Percentiles rank a stretch among this genome's conserved stretches.
Conservation (phyloP, 768 basidiomycete genomes). For the Lentinula guzmanii region DNA sequence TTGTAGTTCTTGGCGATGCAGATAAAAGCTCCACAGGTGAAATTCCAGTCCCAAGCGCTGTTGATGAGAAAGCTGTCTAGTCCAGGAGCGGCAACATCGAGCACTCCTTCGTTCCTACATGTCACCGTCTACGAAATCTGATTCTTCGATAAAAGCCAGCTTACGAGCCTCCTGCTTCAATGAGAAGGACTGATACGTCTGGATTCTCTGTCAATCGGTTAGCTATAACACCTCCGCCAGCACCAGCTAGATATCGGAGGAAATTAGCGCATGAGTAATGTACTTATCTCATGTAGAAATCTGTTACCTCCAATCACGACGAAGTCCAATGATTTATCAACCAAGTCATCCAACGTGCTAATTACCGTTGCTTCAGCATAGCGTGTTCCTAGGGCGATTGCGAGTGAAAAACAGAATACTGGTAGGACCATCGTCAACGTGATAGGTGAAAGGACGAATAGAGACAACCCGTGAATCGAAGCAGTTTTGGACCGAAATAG, state of each 20-base stretch:
- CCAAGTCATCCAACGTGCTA: background rate
- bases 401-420: background rate
- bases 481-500: too few species aligned
- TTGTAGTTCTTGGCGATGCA: constrained; percentile 1
- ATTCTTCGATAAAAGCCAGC: constrained; percentile 11
- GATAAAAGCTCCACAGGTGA: background rate
- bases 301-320: constrained; percentile 7
- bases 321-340: constrained; percentile 5
- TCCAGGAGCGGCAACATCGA: background rate
- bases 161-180: constrained; percentile 14
- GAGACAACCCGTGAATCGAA: too few species aligned
- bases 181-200: constrained; percentile 15
- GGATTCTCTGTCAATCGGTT: constrained; percentile 8
- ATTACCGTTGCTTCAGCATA: background rate
- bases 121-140: constrained; percentile 4
- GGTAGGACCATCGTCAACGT: too few species aligned
- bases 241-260: constrained; percentile 13
- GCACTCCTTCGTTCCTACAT: constrained; percentile 7
- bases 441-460: too few species aligned
- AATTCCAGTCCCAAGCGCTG: constrained; percentile 9
- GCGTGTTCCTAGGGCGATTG: background rate
- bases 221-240: constrained; percentile 20
- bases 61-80: background rate
- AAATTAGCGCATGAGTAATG: background rate
- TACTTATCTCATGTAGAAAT: background rate